Conservation (phyloP, 2,329 filamentous ascomycete genomes). For the Phoma sp. region DNA sequence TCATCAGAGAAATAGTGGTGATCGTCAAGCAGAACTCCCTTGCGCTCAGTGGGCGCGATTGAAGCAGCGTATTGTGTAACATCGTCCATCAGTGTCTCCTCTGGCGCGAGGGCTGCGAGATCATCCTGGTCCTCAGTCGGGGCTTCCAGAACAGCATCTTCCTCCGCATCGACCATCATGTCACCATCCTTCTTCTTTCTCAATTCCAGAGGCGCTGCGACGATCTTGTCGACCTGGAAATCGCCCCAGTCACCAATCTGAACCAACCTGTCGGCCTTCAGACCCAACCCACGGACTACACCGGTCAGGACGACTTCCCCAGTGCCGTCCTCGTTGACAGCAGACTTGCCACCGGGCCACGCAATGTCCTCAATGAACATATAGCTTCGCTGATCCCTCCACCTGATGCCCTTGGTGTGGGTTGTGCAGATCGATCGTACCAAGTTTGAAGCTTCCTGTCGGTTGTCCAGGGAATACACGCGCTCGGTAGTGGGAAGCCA, state of each 20-base stretch:
- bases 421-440: constrained; percentile 90
- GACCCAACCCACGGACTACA: constrained; percentile 79
- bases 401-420: constrained; percentile 90
- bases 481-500: constrained; percentile 94
- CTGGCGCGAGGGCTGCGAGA: constrained; percentile 81
- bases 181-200: constrained; percentile 65
- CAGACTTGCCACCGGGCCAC: constrained; percentile 63
- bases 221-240: constrained; percentile 90
- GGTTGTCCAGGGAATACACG: constrained; percentile 83
- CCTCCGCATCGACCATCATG: constrained; percentile 70
- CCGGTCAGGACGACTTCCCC: constrained; percentile 78
- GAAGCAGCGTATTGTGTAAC: constrained; percentile 57
- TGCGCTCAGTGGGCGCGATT: constrained; percentile 60
- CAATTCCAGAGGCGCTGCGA: constrained; percentile 70
- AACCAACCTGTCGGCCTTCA: constrained; percentile 89
- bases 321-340: constrained; percentile 53
- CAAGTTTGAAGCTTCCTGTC: constrained; percentile 89
- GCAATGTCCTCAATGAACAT: constrained; percentile 85
- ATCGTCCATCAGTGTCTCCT: constrained; percentile 80
- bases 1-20: constrained; percentile 98
- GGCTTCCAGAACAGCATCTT: constrained; percentile 65
- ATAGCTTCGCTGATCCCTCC: constrained; percentile 95
- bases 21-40: constrained; percentile 91
- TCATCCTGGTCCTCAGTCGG: constrained; percentile 84
- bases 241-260: constrained; percentile 94